Conservation (phyloP, 352 stramenopile genomes). For the Pythium aphanidermatum region DNA sequence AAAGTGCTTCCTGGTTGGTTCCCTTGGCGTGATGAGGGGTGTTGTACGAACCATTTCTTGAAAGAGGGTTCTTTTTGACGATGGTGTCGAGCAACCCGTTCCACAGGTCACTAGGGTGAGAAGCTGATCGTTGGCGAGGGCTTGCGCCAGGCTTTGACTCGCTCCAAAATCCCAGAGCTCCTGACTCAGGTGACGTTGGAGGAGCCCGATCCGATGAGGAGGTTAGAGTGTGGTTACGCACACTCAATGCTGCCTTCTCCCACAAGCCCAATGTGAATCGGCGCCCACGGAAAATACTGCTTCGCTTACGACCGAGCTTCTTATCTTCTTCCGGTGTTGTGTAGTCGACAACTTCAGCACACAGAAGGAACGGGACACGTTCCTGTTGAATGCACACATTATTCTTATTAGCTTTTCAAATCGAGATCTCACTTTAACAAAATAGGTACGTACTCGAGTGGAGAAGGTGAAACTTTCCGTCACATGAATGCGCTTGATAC, state of each 20-base stretch:
- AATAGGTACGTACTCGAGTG: conserved; percentile 35
- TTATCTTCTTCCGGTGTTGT: conserved; percentile 27
- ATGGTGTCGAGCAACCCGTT: conserved; percentile 68
- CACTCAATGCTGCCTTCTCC: conserved; percentile 31
- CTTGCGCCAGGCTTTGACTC: conserved; percentile 53
- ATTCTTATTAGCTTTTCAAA: too few relatives aligned
- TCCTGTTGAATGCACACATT: conserved; percentile 25
- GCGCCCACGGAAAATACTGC: conserved; percentile 43
- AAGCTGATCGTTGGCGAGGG: conserved; percentile 62
- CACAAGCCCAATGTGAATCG: conserved; percentile 62
- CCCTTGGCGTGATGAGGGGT: conserved; percentile 2
- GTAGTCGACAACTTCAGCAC: conserved; percentile 74
- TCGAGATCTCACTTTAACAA: too few relatives aligned
- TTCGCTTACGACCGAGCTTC: conserved; percentile 34
- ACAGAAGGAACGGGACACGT: conserved; percentile 75
- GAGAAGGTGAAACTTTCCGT: conserved; percentile 82
- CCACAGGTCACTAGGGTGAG: conserved; percentile 59
- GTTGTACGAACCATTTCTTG: conserved; percentile 24
- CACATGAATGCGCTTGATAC: conserved; percentile 72
- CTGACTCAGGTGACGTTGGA: conserved; percentile 48
- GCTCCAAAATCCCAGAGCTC: conserved; percentile 78
- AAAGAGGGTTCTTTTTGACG: conserved; percentile 49
- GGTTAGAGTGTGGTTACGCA: conserved; percentile 27
- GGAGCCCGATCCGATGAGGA: conserved; percentile 30
- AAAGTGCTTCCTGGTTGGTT: conserved; percentile 31